Conservation (phyloP, 345 rosid species). For the Noccaea bulbosa region DNA sequence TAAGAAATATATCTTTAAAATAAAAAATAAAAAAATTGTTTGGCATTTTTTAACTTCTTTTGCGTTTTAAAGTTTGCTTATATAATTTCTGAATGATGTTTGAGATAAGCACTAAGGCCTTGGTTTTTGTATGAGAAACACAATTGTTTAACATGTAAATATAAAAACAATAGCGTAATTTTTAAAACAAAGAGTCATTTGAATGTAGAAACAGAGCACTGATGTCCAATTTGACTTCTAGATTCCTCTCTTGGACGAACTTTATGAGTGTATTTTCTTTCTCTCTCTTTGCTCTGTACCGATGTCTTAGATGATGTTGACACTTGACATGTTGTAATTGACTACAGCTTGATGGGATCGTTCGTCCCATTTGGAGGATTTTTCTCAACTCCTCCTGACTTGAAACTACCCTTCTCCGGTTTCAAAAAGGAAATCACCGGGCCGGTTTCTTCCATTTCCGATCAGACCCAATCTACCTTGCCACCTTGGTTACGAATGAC, state of each 20-base stretch:
- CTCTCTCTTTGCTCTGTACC: not conserved
- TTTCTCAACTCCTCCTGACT: slow-evolving; percentile 68
- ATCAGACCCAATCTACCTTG: slow-evolving; percentile 60
- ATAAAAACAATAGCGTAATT: not conserved
- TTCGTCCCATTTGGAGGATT: slow-evolving; percentile 93
- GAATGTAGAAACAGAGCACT: slow-evolving; percentile 1
- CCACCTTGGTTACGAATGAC: slow-evolving; percentile 81
- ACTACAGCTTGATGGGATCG: slow-evolving; percentile 87
- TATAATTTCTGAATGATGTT: not conserved
- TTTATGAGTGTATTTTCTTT: not conserved
- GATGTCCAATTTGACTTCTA: slow-evolving; percentile 5
- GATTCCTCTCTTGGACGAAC: slow-evolving; percentile 14
- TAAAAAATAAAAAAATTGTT: too few species aligned
- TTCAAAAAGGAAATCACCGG: slow-evolving; percentile 27
- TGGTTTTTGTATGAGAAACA: not conserved
- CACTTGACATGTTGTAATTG: not conserved
- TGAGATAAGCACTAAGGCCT: not conserved
- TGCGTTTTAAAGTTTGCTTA: not conserved
- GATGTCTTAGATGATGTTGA: not conserved
- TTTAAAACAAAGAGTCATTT: not conserved
- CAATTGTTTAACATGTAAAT: not conserved
- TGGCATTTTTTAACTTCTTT: not conserved
- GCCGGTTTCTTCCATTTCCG: slow-evolving; percentile 56
- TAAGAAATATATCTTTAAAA: not conserved
- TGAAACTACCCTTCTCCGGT: slow-evolving; percentile 50